A percentile compares a stretch with the other conserved stretches of the same genome.
Conservation (phyloP, 2,329 filamentous ascomycete species). For the Pseudogymnoascus sp. region DNA sequence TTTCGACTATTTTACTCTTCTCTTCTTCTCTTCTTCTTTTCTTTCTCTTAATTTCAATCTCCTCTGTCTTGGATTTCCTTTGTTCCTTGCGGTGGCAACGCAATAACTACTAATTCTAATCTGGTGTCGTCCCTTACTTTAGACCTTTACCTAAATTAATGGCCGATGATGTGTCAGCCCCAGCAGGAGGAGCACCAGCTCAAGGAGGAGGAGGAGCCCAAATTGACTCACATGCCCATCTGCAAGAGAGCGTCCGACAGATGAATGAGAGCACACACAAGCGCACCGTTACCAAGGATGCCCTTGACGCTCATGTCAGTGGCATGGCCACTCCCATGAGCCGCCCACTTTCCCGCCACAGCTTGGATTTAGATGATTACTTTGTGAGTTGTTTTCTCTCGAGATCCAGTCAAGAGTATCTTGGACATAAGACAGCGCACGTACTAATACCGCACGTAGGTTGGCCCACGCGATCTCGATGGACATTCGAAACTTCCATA, state of each 20-base stretch:
- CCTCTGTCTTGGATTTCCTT: neutral
- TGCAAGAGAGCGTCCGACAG: neutral
- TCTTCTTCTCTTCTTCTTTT: neutral
- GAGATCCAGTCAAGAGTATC: neutral
- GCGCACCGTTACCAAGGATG: neutral
- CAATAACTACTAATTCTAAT: neutral
- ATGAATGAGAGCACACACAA: neutral
- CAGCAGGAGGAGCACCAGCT: neutral
- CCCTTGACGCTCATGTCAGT: neutral
- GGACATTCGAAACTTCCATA: conserved; percentile 71
- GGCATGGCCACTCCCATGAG: neutral
- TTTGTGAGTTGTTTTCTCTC: conserved; percentile 20
- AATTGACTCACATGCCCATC: neutral
- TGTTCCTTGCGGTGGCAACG: neutral
- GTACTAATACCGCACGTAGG: conserved; percentile 16
- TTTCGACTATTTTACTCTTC: neutral
- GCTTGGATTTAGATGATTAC: conserved; percentile 20
- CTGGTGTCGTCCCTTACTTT: neutral
- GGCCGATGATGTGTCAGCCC: neutral
- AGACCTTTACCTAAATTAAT: neutral
- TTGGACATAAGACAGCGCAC: neutral
- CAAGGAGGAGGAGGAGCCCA: neutral
- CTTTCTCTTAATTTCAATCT: neutral
- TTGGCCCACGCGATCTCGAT: conserved; percentile 59
- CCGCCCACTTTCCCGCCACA: neutral